Evolutionary conservation across 176 grass and related monocot species (phyloP), one percentile per base, ranked within the genome.

Genomic region (Phoenix dactylifera): DNA sequence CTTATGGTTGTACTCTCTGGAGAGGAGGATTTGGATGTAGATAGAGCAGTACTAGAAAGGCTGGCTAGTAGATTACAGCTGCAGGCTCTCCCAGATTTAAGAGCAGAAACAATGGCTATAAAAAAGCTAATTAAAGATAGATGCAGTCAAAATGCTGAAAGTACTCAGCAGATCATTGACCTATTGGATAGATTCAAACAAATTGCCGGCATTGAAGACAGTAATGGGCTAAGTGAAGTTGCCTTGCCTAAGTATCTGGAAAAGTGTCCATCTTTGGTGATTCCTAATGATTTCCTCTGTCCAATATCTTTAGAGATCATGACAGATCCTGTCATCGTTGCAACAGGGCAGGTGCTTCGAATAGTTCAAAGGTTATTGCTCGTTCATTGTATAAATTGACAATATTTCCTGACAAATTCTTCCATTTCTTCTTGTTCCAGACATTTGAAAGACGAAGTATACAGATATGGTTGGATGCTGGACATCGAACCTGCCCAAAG

Each of bases 281-380:
- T 89, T 32, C 86, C 86, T 16, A 81, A 72, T 39, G 81, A 89
- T 25, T 89, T 89, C 59, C 74, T 89, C 14, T 89, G 86, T 57
- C 81, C 86, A 10, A 89, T 89, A 51, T 81, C 86, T 26, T n/a
- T 84, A 0, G 86, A 84, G 77, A 89, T 89, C 70, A 89, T 85
- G 86, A 75, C 66, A 1, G 77, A 89, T 51, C 81, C 86, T 3
- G 86, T 89, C 66, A 84, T 89, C 51, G 69, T 89, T 25, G 81
- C 81, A 0, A 78, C 49, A 0, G 86, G 81, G 2, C 66, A 79
- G 80, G 80, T 80, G 57, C 1, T 69, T 49, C 2, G 24, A 39
- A 1, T 61, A 17, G 26, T 66, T 28, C 35, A 44, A 16, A 26
- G 24, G 44, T 56, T 26, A 60, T 49, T 14, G 7, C 17, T 29